These are phyloP conservation scores for Malus orientalis DNA, from an alignment of 306 rosid species.

Conservation along the genomic window DNA sequence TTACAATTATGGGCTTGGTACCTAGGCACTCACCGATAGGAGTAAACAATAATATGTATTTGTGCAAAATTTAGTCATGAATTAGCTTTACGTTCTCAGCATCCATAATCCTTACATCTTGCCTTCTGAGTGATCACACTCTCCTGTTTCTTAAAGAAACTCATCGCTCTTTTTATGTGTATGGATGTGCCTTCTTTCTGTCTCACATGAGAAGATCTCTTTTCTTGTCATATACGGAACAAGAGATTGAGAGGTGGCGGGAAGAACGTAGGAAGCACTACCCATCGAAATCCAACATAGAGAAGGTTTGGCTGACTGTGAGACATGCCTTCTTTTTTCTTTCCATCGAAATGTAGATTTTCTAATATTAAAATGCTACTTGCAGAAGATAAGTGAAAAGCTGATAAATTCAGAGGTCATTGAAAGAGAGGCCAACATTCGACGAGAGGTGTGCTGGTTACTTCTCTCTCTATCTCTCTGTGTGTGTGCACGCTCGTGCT, in stretches of 20 bases:
- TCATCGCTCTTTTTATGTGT: slow-evolving; percentile 2
- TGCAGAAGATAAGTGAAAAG: slow-evolving; percentile 45
- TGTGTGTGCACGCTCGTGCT: background rate
- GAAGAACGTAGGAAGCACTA: slow-evolving; percentile 71
- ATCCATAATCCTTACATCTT: background rate
- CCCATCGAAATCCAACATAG: slow-evolving; percentile 43
- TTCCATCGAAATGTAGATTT: slow-evolving; percentile 14
- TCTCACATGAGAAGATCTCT: slow-evolving; percentile 38
- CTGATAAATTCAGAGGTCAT: slow-evolving; percentile 16
- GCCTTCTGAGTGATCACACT: background rate
- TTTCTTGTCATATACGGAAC: slow-evolving; percentile 43
- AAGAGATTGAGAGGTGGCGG: slow-evolving; percentile 81
- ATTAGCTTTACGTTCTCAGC: background rate
- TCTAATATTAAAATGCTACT: slow-evolving; percentile 22
- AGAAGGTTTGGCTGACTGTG: slow-evolving; percentile 44
- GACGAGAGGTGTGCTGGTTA: slow-evolving; percentile 42
- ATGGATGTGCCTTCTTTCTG: slow-evolving; percentile 5
- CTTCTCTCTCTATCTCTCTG: background rate
- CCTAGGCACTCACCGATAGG: background rate
- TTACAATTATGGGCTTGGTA: background rate
- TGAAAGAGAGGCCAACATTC: slow-evolving; percentile 42
- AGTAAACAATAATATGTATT: background rate
- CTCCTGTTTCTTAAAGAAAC: slow-evolving; percentile 5
- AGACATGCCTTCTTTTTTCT: slow-evolving; percentile 1
- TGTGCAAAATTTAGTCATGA: background rate